Conservation (phyloP, 1,284 basidiomycete genomes). For the Golubevia pallescens region DNA sequence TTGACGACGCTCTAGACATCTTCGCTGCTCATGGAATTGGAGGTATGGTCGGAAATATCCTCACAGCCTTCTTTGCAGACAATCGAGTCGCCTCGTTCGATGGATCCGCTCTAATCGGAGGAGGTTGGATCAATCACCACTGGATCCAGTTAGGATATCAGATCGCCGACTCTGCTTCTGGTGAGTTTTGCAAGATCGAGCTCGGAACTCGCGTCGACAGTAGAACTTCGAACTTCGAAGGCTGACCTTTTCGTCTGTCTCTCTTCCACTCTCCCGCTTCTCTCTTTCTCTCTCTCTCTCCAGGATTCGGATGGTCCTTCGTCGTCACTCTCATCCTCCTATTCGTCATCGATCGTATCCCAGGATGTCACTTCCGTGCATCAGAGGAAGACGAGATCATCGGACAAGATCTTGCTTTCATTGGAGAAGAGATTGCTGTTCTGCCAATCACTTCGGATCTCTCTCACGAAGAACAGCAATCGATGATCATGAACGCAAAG, state of each 20-base stretch:
- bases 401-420: slow-evolving; percentile 89
- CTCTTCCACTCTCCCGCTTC: too few relatives aligned
- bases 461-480: neutral
- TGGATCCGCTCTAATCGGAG: slow-evolving; percentile 75
- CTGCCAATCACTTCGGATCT: slow-evolving; percentile 6
- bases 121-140: slow-evolving; percentile 90
- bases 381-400: slow-evolving; percentile 85
- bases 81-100: slow-evolving; percentile 82
- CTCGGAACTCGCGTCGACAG: too few relatives aligned
- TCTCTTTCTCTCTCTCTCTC: neutral
- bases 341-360: slow-evolving; percentile 91
- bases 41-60: slow-evolving; percentile 83
- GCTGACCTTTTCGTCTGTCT: too few relatives aligned
- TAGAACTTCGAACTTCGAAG: too few relatives aligned
- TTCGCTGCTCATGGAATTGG: slow-evolving; percentile 89
- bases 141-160: slow-evolving; percentile 75
- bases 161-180: slow-evolving; percentile 73
- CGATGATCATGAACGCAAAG: neutral
- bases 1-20: slow-evolving; percentile 69
- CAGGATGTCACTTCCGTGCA: slow-evolving; percentile 78
- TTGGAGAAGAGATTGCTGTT: slow-evolving; percentile 73
- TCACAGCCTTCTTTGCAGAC: slow-evolving; percentile 88
- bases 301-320: slow-evolving; percentile 54
- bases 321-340: slow-evolving; percentile 73
- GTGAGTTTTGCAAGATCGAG: too few relatives aligned